phyloP scores from a whole-genome alignment of 2,329 filamentous ascomycete species.

The Cercospora sesami region DNA sequence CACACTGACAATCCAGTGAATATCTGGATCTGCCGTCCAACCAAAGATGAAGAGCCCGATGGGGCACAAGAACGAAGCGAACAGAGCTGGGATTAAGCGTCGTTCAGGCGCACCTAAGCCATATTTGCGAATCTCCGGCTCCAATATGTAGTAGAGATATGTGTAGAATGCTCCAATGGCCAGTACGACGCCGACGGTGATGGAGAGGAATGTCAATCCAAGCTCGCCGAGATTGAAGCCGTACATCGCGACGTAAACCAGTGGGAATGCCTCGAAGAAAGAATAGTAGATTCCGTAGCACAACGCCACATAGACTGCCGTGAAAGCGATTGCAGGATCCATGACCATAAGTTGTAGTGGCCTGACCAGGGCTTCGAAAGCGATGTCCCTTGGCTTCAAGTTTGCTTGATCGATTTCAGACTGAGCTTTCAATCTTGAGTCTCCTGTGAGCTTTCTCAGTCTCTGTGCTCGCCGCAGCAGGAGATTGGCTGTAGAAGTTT shows the following conservation, averaged over 20 bases:
- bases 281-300: conserved; percentile 41
- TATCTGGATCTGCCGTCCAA: conserved; percentile 32
- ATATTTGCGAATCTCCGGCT: conserved; percentile 30
- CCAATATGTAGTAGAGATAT: conserved; percentile 32
- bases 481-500: conserved; percentile 62
- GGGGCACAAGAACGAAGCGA: conserved; percentile 33
- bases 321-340: conserved; percentile 39
- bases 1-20: conserved; percentile 45
- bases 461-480: conserved; percentile 61
- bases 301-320: conserved; percentile 37
- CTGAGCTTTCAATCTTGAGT: conserved; percentile 58
- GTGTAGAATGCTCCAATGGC: conserved; percentile 30
- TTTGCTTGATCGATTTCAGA: conserved; percentile 64
- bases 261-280: conserved; percentile 42
- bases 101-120: conserved; percentile 33
- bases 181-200: conserved; percentile 36
- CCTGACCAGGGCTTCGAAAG: conserved; percentile 57
- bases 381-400: conserved; percentile 50
- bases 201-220: conserved; percentile 39
- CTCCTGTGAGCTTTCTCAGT: conserved; percentile 63
- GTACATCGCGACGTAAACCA: conserved; percentile 46
- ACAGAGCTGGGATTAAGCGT: conserved; percentile 33
- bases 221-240: conserved; percentile 42
- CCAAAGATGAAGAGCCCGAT: conserved; percentile 38
- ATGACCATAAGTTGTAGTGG: conserved; percentile 37